phyloP scores from a whole-genome alignment of 2,329 filamentous ascomycete genomes.

The Xylaria sp. region DNA sequence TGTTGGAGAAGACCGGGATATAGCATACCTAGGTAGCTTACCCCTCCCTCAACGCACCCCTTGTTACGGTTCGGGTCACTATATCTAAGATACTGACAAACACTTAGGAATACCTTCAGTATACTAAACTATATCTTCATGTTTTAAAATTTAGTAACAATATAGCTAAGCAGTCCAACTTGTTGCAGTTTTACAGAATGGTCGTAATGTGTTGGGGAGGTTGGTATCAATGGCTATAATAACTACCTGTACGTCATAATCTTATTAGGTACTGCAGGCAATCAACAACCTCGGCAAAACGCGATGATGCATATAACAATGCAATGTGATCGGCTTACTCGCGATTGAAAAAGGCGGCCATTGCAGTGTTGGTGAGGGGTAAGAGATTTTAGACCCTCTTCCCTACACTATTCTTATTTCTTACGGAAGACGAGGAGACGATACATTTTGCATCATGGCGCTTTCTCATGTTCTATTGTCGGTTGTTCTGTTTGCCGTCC shows the following conservation, averaged over 20 bases:
- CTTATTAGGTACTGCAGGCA: neutral
- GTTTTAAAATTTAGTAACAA: neutral
- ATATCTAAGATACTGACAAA: too few species aligned
- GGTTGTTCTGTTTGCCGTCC: slow-evolving; percentile 13
- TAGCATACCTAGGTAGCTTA: neutral
- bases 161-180: neutral
- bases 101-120: neutral
- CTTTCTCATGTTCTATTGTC: slow-evolving; percentile 14
- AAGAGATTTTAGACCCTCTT: neutral
- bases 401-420: neutral
- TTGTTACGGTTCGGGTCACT: neutral
- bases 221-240: neutral
- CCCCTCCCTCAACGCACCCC: neutral
- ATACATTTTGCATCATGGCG: slow-evolving; percentile 20
- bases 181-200: neutral
- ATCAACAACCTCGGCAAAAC: neutral
- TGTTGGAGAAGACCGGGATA: neutral
- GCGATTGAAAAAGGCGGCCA: too few species aligned
- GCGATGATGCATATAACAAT: neutral
- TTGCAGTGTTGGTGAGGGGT: neutral
- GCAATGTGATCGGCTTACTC: too few species aligned
- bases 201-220: neutral
- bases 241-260: neutral
- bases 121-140: neutral
- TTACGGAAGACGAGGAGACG: neutral